These are phyloP conservation scores for Ottelia alismoides DNA, from an alignment of 106 monocot species.

Conservation along the genomic window DNA sequence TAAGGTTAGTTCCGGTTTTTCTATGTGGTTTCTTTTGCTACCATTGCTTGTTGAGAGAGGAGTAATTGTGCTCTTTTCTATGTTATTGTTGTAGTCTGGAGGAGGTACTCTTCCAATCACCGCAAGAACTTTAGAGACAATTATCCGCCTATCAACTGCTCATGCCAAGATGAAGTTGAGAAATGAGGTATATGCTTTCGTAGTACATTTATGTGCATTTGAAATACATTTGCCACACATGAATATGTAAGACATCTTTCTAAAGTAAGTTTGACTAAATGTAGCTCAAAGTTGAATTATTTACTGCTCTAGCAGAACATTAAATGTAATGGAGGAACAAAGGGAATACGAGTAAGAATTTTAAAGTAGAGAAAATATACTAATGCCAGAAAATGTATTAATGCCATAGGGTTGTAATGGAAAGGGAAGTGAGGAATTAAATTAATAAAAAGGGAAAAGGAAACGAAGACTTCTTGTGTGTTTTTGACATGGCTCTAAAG, in stretches of 20 bases:
- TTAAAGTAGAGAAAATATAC: too few species aligned
- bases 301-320: conserved; percentile 3
- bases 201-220: not conserved
- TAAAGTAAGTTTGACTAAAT: too few species aligned
- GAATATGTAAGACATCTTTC: too few species aligned
- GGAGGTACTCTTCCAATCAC: conserved; percentile 98
- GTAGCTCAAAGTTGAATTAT: too few species aligned
- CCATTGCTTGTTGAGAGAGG: too few species aligned
- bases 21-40: too few species aligned
- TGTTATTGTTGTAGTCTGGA: conserved; percentile 42
- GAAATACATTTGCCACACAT: not conserved
- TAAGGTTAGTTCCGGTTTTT: conserved; percentile 58
- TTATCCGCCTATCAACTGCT: conserved; percentile 94
- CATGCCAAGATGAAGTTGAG: conserved; percentile 95
- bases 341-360: too few species aligned
- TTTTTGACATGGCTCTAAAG: too few species aligned
- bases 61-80: not conserved
- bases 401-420: too few species aligned
- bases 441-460: too few species aligned
- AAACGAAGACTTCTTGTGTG: too few species aligned
- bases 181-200: conserved; percentile 52
- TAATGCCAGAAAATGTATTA: conserved; percentile 91
- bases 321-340: not conserved
- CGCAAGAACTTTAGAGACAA: conserved; percentile 96
- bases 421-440: too few species aligned